Conservation (phyloP, 2,329 filamentous ascomycete species). For the Hymenotorrendiella dingleyae region DNA sequence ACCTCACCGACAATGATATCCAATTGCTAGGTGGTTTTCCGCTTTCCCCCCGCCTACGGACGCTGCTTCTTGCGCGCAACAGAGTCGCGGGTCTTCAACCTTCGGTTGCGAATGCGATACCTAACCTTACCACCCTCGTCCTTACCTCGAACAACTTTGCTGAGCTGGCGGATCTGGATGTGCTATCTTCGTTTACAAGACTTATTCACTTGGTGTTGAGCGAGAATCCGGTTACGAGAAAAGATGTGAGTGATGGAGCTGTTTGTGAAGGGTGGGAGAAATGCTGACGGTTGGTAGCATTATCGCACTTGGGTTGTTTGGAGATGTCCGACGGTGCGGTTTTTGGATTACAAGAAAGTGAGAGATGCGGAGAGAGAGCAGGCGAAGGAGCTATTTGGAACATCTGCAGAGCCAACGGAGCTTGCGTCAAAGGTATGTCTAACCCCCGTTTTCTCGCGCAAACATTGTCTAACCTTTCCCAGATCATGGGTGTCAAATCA, state of each 20-base stretch:
- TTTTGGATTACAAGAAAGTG: slow-evolving; percentile 89
- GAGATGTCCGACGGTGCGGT: slow-evolving; percentile 77
- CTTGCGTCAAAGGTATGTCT: slow-evolving; percentile 63
- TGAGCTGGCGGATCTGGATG: slow-evolving; percentile 83
- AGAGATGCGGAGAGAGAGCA: slow-evolving; percentile 75
- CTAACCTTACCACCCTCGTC: slow-evolving; percentile 75
- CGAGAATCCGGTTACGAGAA: slow-evolving; percentile 86
- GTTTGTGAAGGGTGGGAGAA: neutral
- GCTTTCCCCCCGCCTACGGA: slow-evolving; percentile 79
- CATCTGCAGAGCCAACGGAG: slow-evolving; percentile 67
- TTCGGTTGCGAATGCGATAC: slow-evolving; percentile 66
- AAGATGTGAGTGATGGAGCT: slow-evolving; percentile 61
- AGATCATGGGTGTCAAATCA: slow-evolving; percentile 82
- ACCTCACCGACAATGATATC: slow-evolving; percentile 98
- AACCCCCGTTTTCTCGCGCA: neutral
- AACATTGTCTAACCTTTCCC: neutral
- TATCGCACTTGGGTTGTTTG: slow-evolving; percentile 91
- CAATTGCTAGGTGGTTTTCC: slow-evolving; percentile 87
- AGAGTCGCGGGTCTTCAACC: slow-evolving; percentile 77
- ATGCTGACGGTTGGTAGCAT: slow-evolving; percentile 48
- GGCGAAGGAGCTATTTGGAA: slow-evolving; percentile 79
- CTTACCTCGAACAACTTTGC: slow-evolving; percentile 75
- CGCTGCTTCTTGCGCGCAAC: slow-evolving; percentile 84
- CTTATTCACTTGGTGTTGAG: slow-evolving; percentile 76
- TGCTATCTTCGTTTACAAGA: slow-evolving; percentile 60